Base-by-base conservation (phyloP, 2,329 filamentous ascomycete genomes). In the Sphaerostilbella broomeana region DNA sequence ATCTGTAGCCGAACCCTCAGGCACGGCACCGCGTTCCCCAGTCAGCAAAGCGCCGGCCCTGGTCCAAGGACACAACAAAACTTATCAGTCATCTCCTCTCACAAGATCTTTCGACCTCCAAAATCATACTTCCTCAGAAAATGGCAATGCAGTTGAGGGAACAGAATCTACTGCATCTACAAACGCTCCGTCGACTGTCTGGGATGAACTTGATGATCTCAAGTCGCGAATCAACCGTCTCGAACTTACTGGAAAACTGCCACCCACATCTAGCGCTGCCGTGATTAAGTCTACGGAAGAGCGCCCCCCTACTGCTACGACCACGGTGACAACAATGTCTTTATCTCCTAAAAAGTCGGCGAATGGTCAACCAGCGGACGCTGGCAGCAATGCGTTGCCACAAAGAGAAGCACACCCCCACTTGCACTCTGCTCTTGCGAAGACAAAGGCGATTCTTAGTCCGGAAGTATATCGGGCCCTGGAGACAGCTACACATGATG, bases 171-270 rank as follows among this genome's bases (percentile, higher is more conserved):
- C 84, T 0, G 73, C 84, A 22, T 97, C 92, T 0, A 92, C 86
- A 1, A 88, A 83, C 2, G 87, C 86, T 2, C 86, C 89, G 10
- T 94, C 88, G 2, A 95, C 88, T 0, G 86, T 98, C 3, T 98
- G 92, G 92, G 92, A 97, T 57, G 92, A 98, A 61, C 67, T 98
- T 19, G 92, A 97, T 52, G 92, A 97, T 48, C 67, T 98, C 32
- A 97, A 97, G 60, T 92, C 86, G 27, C 79, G 92, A 20, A 95
- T 98, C 51, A 81, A 86, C 51, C 85, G 87, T 44, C 74, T 98
- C 8, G 92, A 97, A 60, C 64, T 94, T 50, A 94, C 86, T 3
- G 89, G 89, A 43, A 95, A 94, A 61, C 67, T 92, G 22, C 88
- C 89, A 0, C 68, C 86, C 1, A 88, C 85, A 2, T 90, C 88